phyloP scores from a whole-genome alignment of 225 moss, liverwort and hornwort species.

The Straminergon stramineum region DNA sequence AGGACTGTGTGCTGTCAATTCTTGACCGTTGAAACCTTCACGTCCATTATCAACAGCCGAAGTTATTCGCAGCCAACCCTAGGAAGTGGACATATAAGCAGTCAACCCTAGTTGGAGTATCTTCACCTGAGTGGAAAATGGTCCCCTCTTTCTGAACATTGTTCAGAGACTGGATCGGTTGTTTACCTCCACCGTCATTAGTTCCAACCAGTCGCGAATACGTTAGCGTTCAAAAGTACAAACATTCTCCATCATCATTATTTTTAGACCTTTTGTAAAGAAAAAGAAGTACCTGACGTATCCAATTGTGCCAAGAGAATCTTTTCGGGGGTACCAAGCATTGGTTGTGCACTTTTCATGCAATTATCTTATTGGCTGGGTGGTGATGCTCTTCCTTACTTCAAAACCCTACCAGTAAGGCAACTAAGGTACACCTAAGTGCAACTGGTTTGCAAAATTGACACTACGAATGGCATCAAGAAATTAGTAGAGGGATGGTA shows the following conservation, averaged over 20 bases:
- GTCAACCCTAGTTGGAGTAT: background rate
- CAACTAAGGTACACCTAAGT: background rate
- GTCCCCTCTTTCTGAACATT: background rate
- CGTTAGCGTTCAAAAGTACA: background rate
- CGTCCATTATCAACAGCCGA: background rate
- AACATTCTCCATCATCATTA: background rate
- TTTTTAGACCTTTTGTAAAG: background rate
- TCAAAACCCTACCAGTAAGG: fast-evolving
- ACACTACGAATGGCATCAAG: too few relatives aligned
- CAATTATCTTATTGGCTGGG: background rate
- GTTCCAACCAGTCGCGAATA: background rate
- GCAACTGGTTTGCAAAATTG: background rate
- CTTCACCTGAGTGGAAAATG: background rate
- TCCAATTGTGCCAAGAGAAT: background rate
- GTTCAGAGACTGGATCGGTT: background rate
- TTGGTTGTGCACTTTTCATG: background rate
- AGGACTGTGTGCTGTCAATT: background rate
- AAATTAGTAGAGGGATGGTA: too few relatives aligned
- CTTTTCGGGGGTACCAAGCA: too few relatives aligned
- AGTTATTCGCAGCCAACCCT: background rate
- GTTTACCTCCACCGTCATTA: background rate
- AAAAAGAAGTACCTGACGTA: background rate
- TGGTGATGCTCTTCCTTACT: background rate
- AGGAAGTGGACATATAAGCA: too few relatives aligned
- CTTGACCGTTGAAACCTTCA: background rate